phyloP scores from a whole-genome alignment of 371 early-diverging fungal genomes.

The Zopfochytrium polystomum region DNA sequence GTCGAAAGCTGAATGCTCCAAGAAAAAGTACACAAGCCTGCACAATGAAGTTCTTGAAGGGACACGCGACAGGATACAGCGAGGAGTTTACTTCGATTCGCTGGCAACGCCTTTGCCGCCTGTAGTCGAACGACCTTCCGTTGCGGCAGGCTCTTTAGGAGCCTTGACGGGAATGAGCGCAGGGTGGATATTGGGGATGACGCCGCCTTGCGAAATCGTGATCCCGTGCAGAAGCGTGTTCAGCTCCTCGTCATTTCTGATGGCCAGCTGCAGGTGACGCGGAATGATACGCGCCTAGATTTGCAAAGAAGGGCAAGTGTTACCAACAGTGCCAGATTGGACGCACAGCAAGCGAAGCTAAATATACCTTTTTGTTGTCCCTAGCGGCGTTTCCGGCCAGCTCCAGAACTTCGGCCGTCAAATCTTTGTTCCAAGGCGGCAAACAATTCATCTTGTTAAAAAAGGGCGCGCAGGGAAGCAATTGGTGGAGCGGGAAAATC shows the following conservation, averaged over 20 bases:
- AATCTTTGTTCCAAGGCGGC: too few relatives aligned
- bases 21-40: too few relatives aligned
- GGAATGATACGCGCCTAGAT: constrained; percentile 91
- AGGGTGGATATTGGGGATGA: constrained; percentile 50
- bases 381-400: constrained; percentile 89
- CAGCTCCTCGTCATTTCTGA: constrained; percentile 94
- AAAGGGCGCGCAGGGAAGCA: too few relatives aligned
- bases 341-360: too few relatives aligned
- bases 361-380: constrained; percentile 87
- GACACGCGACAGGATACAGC: too few relatives aligned
- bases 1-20: too few relatives aligned
- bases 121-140: constrained; percentile 1
- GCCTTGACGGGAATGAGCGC: constrained; percentile 44
- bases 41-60: too few relatives aligned
- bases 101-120: constrained; percentile 14
- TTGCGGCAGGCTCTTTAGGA: constrained; percentile 1
- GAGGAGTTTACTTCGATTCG: too few relatives aligned
- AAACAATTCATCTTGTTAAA: too few relatives aligned
- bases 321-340: too few relatives aligned
- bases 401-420: constrained; percentile 88
- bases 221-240: constrained; percentile 90
- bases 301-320: too few relatives aligned
- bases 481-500: too few relatives aligned
- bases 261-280: constrained; percentile 88
- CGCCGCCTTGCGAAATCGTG: constrained; percentile 61